Evolutionary conservation across 179 eudicot genomes (phyloP).

Genomic region (Amaranthus tricolor): DNA sequence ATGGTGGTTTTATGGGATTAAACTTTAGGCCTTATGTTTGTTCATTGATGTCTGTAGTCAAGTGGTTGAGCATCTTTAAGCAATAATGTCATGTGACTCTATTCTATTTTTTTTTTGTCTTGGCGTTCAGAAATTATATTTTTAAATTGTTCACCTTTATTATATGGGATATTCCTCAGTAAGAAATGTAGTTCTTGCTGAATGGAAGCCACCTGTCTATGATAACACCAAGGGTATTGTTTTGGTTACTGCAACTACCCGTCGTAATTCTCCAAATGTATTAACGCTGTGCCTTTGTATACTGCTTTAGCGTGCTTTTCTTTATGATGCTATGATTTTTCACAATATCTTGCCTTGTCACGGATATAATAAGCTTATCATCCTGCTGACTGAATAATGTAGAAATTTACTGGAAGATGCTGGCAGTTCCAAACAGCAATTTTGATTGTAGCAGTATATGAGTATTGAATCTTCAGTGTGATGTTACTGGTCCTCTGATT

Average conservation of each 20-base stretch:
- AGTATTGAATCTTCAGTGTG: neutral
- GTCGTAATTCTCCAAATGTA: constrained; percentile 98
- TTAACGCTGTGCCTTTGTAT: constrained; percentile 22
- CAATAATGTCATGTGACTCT: constrained; percentile 3
- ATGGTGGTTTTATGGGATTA: neutral
- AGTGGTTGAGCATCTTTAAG: neutral
- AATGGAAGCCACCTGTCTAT: constrained; percentile 98
- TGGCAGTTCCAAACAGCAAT: neutral
- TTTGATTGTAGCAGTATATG: neutral
- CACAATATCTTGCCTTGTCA: neutral
- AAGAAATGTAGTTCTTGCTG: constrained; percentile 76
- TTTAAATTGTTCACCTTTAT: neutral
- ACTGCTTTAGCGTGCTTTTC: neutral
- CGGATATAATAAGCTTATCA: neutral
- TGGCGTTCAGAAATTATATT: neutral
- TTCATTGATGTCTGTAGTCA: neutral
- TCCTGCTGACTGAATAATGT: neutral
- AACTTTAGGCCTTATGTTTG: neutral
- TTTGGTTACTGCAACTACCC: constrained; percentile 86
- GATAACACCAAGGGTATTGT: constrained; percentile 85
- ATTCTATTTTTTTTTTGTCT: neutral
- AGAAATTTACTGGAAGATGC: neutral
- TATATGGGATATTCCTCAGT: neutral
- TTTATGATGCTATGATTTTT: neutral
- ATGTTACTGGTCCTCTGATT: neutral